Conservation (phyloP, 2,329 filamentous ascomycete species). For the Fusarium goolgardi region DNA sequence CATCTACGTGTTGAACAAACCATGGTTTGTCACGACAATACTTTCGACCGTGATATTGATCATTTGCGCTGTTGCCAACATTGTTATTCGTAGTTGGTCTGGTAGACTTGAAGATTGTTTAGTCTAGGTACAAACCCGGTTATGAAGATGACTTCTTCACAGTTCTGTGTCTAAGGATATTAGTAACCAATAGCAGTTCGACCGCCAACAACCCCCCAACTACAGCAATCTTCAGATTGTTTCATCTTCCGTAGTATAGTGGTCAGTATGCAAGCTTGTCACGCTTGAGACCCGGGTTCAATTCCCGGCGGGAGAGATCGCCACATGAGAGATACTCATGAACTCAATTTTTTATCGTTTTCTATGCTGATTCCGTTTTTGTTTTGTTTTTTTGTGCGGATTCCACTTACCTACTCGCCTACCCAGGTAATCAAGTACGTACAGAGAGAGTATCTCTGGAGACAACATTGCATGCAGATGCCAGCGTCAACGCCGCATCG, state of each 20-base stretch:
- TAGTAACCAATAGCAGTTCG: neutral
- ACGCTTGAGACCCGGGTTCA: slow-evolving; percentile 49
- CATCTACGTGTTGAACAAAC: neutral
- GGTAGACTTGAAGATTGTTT: no score
- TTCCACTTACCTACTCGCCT: no score
- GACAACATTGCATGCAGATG: neutral
- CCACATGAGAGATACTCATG: slow-evolving; percentile 33
- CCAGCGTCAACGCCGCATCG: slow-evolving; percentile 3
- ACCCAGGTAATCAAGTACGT: no score
- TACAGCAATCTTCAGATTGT: neutral
- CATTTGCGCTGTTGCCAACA: neutral
- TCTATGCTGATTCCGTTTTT: no score
- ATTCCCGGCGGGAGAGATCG: slow-evolving; percentile 47
- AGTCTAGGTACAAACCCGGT: no score
- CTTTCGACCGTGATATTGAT: fast-evolving
- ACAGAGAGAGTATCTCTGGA: no score
- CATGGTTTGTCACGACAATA: fast-evolving
- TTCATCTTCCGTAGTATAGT: slow-evolving; percentile 52
- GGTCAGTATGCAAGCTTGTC: slow-evolving; percentile 50
- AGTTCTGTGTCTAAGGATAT: neutral
- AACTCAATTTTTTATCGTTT: neutral
- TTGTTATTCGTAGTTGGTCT: neutral
- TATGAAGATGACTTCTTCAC: no score
- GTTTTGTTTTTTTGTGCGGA: no score
- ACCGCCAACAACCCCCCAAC: neutral